Conservation (phyloP, 352 stramenopile species). For the Phytophthora sansomeana region DNA sequence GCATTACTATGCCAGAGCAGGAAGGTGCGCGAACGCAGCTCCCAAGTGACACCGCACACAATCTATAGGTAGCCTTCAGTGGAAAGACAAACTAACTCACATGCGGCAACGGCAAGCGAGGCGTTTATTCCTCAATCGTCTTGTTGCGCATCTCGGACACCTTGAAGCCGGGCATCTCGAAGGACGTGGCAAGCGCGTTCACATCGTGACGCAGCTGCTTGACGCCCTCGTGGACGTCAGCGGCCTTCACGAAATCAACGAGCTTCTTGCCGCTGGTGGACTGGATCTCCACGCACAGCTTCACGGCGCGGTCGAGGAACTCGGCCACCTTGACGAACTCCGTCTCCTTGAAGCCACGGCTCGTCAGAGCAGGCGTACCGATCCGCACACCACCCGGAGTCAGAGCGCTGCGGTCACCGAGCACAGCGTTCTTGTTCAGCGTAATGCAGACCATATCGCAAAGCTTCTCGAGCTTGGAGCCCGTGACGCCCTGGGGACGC, state of each 20-base stretch:
- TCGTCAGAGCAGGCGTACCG: slow-evolving; percentile 97
- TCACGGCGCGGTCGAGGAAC: slow-evolving; percentile 95
- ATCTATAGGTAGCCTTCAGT: slow-evolving; percentile 42
- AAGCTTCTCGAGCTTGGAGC: slow-evolving; percentile 99
- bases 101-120: slow-evolving; percentile 12
- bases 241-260: slow-evolving; percentile 92
- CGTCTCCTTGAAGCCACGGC: slow-evolving; percentile 96
- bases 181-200: slow-evolving; percentile 93
- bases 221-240: slow-evolving; percentile 87
- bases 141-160: slow-evolving; percentile 91
- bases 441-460: slow-evolving; percentile 98
- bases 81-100: slow-evolving; percentile 26
- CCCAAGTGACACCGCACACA: slow-evolving; percentile 35
- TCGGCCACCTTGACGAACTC: slow-evolving; percentile 97
- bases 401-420: slow-evolving; percentile 96
- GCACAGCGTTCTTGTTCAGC: slow-evolving; percentile 99
- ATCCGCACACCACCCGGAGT: slow-evolving; percentile 96
- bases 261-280: slow-evolving; percentile 92
- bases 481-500: slow-evolving; percentile 94
- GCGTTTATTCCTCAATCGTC: slow-evolving; percentile 67
- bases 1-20: slow-evolving; percentile 31
- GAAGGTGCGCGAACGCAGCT: slow-evolving; percentile 44
- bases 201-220: slow-evolving; percentile 92
- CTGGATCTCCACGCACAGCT: slow-evolving; percentile 96
- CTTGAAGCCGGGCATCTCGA: slow-evolving; percentile 97